These are phyloP conservation scores for Eragrostis nindensis DNA, from an alignment of 176 grass and related monocot species.

Conservation along the genomic window DNA sequence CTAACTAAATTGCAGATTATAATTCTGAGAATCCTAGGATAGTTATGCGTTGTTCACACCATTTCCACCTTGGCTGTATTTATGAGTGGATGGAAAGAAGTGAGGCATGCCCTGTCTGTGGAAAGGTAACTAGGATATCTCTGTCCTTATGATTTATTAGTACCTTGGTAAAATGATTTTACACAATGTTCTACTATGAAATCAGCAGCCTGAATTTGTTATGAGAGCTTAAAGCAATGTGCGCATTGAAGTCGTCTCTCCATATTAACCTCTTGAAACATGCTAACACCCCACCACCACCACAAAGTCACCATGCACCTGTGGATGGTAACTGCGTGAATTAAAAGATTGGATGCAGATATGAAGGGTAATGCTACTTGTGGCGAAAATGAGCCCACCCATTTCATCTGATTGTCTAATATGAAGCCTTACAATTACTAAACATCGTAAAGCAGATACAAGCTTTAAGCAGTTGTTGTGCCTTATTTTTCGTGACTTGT, in stretches of 20 bases:
- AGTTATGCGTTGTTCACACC: slow-evolving; percentile 87
- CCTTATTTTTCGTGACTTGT: neutral
- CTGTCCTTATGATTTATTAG: neutral
- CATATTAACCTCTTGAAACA: neutral
- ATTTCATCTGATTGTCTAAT: neutral
- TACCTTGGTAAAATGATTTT: neutral
- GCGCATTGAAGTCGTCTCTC: neutral
- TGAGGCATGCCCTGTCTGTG: slow-evolving; percentile 92
- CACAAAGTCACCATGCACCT: neutral
- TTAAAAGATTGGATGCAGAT: neutral
- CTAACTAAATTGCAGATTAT: slow-evolving; percentile 74
- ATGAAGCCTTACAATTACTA: neutral
- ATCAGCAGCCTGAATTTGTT: neutral
- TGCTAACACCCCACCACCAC: neutral
- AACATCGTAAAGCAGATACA: neutral
- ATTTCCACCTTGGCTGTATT: slow-evolving; percentile 98
- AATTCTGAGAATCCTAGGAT: slow-evolving; percentile 85
- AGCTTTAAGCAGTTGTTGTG: neutral
- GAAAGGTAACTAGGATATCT: slow-evolving; percentile 62
- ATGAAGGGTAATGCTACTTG: neutral
- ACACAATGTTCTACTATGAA: slow-evolving; percentile 21
- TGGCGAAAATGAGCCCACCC: neutral
- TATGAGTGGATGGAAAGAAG: slow-evolving; percentile 99
- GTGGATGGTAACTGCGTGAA: neutral
- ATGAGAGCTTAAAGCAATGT: neutral